phyloP scores from a whole-genome alignment of 2,329 filamentous ascomycete species.

The Myotisia sp. region DNA sequence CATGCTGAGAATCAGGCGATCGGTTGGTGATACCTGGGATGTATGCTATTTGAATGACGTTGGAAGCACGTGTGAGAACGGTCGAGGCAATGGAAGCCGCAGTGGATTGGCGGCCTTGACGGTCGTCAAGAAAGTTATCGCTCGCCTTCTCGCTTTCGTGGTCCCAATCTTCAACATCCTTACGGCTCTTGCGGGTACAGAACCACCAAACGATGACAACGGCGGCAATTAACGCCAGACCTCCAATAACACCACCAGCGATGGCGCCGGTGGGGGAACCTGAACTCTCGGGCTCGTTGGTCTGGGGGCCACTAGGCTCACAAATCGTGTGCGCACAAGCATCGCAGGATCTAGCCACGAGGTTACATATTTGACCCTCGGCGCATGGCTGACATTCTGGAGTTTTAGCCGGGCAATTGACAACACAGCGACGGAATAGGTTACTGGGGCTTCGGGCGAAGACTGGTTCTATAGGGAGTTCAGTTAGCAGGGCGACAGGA shows the following conservation, averaged over 20 bases:
- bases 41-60: conserved; percentile 98
- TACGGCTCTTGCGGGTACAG: conserved; percentile 63
- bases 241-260: conserved; percentile 79
- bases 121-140: conserved; percentile 42
- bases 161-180: conserved; percentile 44
- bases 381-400: conserved; percentile 49
- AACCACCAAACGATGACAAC: conserved; percentile 76
- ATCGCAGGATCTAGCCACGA: conserved; percentile 45
- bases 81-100: conserved; percentile 88
- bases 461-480: background rate
- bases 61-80: conserved; percentile 86
- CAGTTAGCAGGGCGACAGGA: background rate
- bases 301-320: conserved; percentile 17
- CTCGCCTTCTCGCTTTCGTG: conserved; percentile 32
- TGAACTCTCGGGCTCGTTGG: conserved; percentile 16
- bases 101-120: conserved; percentile 59
- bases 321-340: conserved; percentile 46
- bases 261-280: conserved; percentile 68
- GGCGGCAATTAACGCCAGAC: conserved; percentile 58
- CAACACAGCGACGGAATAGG: conserved; percentile 44
- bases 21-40: conserved; percentile 94
- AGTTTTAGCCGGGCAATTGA: conserved; percentile 38
- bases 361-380: conserved; percentile 42
- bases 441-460: background rate
- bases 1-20: conserved; percentile 65